Evolutionary conservation across 345 rosid genomes (phyloP).

Genomic region (Populus davidiana): DNA sequence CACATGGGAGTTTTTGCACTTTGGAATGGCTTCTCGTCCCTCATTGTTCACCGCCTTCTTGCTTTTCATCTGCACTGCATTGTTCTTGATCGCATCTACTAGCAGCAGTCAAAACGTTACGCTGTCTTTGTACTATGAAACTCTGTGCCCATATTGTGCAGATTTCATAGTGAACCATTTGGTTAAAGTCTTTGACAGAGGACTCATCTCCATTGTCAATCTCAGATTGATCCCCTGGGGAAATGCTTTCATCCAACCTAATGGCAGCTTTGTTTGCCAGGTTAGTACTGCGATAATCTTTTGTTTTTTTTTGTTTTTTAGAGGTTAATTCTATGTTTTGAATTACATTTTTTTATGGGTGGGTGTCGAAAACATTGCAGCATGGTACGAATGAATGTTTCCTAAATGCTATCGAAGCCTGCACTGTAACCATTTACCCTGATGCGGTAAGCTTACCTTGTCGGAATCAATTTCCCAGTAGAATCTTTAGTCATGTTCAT

Average conservation of each 20-base stretch:
- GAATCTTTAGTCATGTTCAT: background rate
- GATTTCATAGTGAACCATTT: slow-evolving; percentile 71
- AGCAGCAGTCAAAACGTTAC: slow-evolving; percentile 38
- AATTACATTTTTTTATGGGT: background rate
- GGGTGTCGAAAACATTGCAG: slow-evolving; percentile 25
- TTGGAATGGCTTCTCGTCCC: slow-evolving; percentile 9
- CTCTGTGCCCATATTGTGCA: slow-evolving; percentile 69
- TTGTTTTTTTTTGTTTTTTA: background rate
- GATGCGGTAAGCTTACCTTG: slow-evolving; percentile 38
- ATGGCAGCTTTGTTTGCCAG: slow-evolving; percentile 64
- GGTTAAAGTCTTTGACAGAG: slow-evolving; percentile 49
- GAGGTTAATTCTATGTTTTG: background rate
- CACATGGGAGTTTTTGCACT: too few species aligned
- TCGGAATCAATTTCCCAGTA: too few species aligned
- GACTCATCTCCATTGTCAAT: slow-evolving; percentile 58
- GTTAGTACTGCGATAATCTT: slow-evolving; percentile 19
- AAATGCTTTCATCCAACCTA: slow-evolving; percentile 42
- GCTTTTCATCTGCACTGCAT: slow-evolving; percentile 1
- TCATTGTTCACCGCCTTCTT: background rate
- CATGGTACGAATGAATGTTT: slow-evolving; percentile 62
- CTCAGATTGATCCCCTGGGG: slow-evolving; percentile 87
- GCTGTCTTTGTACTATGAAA: slow-evolving; percentile 68
- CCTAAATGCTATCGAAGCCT: slow-evolving; percentile 50
- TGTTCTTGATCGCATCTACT: slow-evolving; percentile 4
- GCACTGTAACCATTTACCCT: slow-evolving; percentile 50